Evolutionary conservation across 805 yeast genomes (phyloP), one percentile per base, ranked within the genome.

Genomic region (Monosporozyma aerobia): DNA sequence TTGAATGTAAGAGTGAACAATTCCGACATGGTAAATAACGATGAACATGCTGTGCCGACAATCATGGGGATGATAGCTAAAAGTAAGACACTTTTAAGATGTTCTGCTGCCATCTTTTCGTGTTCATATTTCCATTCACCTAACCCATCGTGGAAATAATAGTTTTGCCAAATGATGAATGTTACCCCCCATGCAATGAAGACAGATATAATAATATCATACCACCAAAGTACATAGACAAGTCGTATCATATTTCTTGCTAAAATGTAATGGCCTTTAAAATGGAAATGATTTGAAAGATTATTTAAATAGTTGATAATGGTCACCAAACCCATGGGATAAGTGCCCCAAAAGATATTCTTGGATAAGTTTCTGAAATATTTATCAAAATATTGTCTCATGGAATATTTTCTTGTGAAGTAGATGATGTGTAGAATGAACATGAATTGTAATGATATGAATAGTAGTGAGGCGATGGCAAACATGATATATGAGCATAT

Each of bases 31-130:
- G 55, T 56, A 19, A 89, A 72, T 0, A 78, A 54, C 1, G 81
- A 80, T 3, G 95, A 94, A n/a, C 80, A 72, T 0, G 95, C 78
- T 0, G 90, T 75, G 3, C 81, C 79, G 53, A 90, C 96, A 1
- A 88, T 86, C 30, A 87, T 68, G 0, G 96, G 78, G 19, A 90
- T 92, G n/a, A 87, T 76, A 0, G 95, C 94, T 50, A 90, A 70
- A 23, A 90, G 65, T 3, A 85, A 66, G 2, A 83, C 75, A 25
- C 87, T 77, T 58, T 78, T 78, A 47, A 88, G 62, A 27, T 73
- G 65, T 5, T 70, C 68, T 0, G 66, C 57, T n/a, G 72, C 63
- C 13, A 71, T 52, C 27, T 61, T 58, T 22, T 59, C 52, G 40
- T 50, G 39, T 11, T 35, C 25, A 7, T 32, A 7, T 5, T 44